phyloP scores from a whole-genome alignment of 148 eudicot genomes.

The Limonium bicolor region DNA sequence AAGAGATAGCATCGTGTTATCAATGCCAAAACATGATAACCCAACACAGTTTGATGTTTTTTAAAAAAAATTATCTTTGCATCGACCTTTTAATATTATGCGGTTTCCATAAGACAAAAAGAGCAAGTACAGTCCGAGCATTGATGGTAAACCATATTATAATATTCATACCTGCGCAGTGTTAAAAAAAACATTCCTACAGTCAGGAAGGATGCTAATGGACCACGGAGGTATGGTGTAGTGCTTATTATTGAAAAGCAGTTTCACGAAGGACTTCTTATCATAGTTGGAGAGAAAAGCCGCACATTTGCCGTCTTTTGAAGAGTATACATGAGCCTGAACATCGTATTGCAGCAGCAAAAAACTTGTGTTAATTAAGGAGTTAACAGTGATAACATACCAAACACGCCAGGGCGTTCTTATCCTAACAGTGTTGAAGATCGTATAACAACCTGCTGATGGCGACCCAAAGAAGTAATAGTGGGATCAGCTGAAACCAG shows the following conservation, averaged over 20 bases:
- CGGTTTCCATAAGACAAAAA: not conserved
- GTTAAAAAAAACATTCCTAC: constrained; percentile 77
- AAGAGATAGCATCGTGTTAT: not conserved
- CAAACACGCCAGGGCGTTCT: not conserved
- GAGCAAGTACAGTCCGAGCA: not conserved
- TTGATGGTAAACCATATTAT: no score
- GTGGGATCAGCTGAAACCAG: constrained; percentile 32
- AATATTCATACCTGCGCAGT: constrained; percentile 64
- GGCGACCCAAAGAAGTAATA: constrained; percentile 31
- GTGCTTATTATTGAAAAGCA: constrained; percentile 67
- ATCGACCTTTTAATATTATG: not conserved
- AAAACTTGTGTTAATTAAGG: not conserved
- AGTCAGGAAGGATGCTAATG: constrained; percentile 95
- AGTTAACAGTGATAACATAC: not conserved
- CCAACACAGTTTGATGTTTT: no score
- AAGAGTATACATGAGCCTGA: constrained; percentile 71
- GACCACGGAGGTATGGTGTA: constrained; percentile 94
- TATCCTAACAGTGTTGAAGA: not conserved
- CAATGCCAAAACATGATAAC: no score
- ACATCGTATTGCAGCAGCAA: constrained; percentile 3
- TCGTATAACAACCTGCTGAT: constrained; percentile 42
- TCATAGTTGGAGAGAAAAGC: constrained; percentile 82
- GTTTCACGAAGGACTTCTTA: constrained; percentile 34
- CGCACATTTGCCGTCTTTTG: constrained; percentile 59
- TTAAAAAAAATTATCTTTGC: no score